phyloP scores from a whole-genome alignment of 1,284 basidiomycete genomes.

The Ustanciosporium gigantosporum region DNA sequence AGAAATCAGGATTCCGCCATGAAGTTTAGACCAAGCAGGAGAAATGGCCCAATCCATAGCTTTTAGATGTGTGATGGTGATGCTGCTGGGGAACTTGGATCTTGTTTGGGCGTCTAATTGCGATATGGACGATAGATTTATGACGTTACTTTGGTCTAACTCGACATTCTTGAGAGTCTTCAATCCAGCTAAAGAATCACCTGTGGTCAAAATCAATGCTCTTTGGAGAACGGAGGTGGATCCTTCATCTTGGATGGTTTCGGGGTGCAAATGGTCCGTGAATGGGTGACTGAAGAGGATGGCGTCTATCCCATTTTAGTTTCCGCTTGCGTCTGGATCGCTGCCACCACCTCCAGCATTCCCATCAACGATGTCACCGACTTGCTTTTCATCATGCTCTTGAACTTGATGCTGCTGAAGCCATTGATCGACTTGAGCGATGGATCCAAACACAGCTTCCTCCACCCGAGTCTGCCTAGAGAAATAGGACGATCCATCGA shows the following conservation, averaged over 20 bases:
- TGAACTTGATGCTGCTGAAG: constrained; percentile 1
- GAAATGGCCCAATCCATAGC: constrained; percentile 23
- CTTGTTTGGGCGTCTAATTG: constrained; percentile 4
- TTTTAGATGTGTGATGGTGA: constrained; percentile 10
- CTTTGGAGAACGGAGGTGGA: constrained; percentile 9
- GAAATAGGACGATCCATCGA: constrained; percentile 19
- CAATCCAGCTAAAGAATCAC: constrained; percentile 14
- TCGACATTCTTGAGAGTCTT: constrained; percentile 3
- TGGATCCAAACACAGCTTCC: constrained; percentile 14
- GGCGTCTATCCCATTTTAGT: constrained; percentile 16
- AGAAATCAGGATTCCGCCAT: constrained; percentile 18
- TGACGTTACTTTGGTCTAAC: constrained; percentile 1
- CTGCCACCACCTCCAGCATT: too few relatives aligned
- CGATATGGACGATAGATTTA: constrained; percentile 8
- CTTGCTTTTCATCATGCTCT: too few relatives aligned
- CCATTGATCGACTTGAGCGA: constrained; percentile 23
- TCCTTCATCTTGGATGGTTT: constrained; percentile 10
- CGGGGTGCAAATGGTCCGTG: constrained; percentile 25
- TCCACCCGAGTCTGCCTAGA: constrained; percentile 27
- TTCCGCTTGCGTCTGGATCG: too few relatives aligned
- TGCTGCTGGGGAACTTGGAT: constrained; percentile 1
- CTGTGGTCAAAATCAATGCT: constrained; percentile 16
- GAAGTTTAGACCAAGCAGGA: constrained; percentile 26
- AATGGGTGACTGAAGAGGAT: constrained; percentile 33
- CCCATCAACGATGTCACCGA: too few relatives aligned